Percentiles rank a stretch among this genome's conserved stretches.
These are phyloP conservation scores for Graphilbum fragrans DNA, from an alignment of 2,329 filamentous ascomycete genomes.

Conservation along the genomic window DNA sequence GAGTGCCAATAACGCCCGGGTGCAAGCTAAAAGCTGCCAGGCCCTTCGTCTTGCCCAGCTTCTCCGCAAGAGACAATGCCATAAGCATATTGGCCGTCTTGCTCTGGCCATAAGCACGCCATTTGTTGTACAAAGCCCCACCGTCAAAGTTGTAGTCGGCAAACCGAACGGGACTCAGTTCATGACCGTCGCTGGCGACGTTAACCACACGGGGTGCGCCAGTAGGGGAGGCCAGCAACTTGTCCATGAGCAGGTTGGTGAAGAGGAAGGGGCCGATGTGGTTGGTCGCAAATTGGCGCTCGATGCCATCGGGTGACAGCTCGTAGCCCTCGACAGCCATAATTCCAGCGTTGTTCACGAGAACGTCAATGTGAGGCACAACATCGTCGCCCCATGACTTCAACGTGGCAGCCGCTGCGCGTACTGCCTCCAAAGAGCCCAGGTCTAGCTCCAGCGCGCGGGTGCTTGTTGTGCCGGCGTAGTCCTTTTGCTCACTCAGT, in stretches of 20 bases:
- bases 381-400: conserved; percentile 16
- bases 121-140: conserved; percentile 11
- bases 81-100: conserved; percentile 19
- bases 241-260: conserved; percentile 31
- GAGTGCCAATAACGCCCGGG: conserved; percentile 8
- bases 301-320: conserved; percentile 26
- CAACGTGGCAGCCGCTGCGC: conserved; percentile 18
- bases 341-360: conserved; percentile 33
- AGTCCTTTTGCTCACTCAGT: too few relatives aligned
- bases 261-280: conserved; percentile 37
- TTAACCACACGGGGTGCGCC: conserved; percentile 5
- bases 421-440: conserved; percentile 21
- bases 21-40: conserved; percentile 5
- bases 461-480: conserved; percentile 8
- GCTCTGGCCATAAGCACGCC: conserved; percentile 16
- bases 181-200: conserved; percentile 5
- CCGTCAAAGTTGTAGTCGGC: conserved; percentile 11
- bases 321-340: conserved; percentile 22
- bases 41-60: background rate
- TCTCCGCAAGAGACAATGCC: conserved; percentile 7
- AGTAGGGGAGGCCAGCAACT: conserved; percentile 17
- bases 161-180: background rate
- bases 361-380: conserved; percentile 20
- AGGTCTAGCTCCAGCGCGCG: conserved; percentile 24
- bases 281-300: conserved; percentile 33